Base-by-base conservation (phyloP, 805 yeast species). In the Candida yuanshanica region DNA sequence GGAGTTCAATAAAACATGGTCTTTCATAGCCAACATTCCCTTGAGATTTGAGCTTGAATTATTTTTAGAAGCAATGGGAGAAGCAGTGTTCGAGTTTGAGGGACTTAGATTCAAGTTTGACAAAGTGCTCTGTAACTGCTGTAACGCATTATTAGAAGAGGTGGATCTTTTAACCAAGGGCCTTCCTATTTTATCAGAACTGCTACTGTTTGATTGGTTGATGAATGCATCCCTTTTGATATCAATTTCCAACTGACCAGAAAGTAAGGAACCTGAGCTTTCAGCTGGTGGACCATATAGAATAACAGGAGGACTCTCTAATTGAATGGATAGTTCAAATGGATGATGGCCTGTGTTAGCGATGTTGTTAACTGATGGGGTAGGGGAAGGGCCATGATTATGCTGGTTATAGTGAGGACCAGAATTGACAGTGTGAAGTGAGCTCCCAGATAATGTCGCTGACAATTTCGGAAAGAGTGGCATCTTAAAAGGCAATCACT, bases 261-360 rank as follows among this genome's bases (percentile, higher is more conserved):
- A 78, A 25, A 93, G 65, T 20, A 91, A 70, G 5, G 95, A 83
- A 1, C 99, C 99, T 0, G 95, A 72, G 2, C 93, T 79, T 44
- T 86, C 93, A 8, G 64, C 60, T 3, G 90, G 83, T 1, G 73
- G 63, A 0, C 99, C 99, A 56, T 85, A 91, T 41, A 93, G 65
- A 35, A 87, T 77, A 29, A 90, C 72, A 0, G 99, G 99, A 1
- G 98, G 98, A 2, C 95, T 82, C 58, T 93, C 99, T 18, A 93
- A 67, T 29, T 71, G 70, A 25, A 90, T 71, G 1, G 79, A 58
- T 11, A 86, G 61, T 25, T 72, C 67, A 25, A 74, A 60, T 1
- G 75, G 74, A 27, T 60, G 63, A 5, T 45, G 45, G 6, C 46
- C 50, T n/a, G 49, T 43, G 34, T 50, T 47, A 24, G 44, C 52